phyloP scores from a whole-genome alignment of 2,329 filamentous ascomycete species.

The Sarocladiaceae sp. region DNA sequence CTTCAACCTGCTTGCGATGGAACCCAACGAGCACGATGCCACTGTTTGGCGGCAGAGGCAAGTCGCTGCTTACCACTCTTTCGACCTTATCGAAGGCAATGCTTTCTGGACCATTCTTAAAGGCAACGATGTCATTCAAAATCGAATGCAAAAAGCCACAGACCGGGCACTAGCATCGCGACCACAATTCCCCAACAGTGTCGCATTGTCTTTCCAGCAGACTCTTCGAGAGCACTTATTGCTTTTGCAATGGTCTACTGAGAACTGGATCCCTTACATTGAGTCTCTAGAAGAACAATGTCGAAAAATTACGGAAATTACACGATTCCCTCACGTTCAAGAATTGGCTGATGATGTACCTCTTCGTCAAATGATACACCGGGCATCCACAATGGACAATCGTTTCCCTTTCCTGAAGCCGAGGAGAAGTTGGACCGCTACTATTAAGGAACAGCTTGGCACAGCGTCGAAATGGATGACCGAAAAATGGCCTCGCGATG shows the following conservation, averaged over 20 bases:
- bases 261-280: background rate
- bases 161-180: background rate
- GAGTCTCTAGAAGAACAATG: background rate
- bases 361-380: background rate
- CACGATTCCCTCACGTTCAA: background rate
- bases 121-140: background rate
- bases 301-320: background rate
- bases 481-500: background rate
- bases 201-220: background rate
- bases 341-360: conserved; percentile 1
- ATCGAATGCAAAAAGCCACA: background rate
- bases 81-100: background rate
- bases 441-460: background rate
- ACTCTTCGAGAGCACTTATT: background rate
- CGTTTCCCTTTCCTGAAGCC: background rate
- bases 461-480: background rate
- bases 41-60: background rate
- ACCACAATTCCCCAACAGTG: background rate
- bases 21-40: background rate
- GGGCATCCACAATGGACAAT: background rate
- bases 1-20: conserved; percentile 1
- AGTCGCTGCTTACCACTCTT: conserved; percentile 3
- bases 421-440: background rate
- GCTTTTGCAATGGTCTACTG: background rate
- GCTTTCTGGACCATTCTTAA: conserved; percentile 1